Evolutionary conservation across 2,329 filamentous ascomycete species (phyloP).

Genomic region (Paecilomyces formosus): DNA sequence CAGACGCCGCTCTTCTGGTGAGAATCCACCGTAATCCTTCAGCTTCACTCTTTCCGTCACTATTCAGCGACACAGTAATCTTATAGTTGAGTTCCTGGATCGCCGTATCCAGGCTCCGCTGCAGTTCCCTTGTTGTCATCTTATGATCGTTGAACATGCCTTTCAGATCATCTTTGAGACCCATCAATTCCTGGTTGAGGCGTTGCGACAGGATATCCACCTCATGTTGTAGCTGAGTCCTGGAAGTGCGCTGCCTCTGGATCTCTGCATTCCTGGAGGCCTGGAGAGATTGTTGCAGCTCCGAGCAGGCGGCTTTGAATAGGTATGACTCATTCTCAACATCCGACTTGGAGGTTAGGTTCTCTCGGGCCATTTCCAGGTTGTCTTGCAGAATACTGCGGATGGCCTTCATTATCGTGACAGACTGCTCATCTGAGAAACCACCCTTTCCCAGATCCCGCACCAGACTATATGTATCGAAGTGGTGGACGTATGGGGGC

Average conservation of each 20-base stretch:
- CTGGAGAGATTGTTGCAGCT: slow-evolving; percentile 78
- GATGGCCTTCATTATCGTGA: slow-evolving; percentile 88
- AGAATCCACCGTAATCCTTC: slow-evolving; percentile 85
- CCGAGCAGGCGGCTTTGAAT: slow-evolving; percentile 87
- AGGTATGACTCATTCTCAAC: slow-evolving; percentile 94
- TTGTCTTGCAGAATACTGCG: slow-evolving; percentile 69
- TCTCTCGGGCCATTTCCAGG: slow-evolving; percentile 69
- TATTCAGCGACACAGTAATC: slow-evolving; percentile 83
- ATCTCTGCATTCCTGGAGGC: slow-evolving; percentile 69
- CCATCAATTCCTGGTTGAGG: slow-evolving; percentile 72
- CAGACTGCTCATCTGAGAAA: slow-evolving; percentile 66
- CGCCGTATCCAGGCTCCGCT: slow-evolving; percentile 74
- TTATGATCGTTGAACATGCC: slow-evolving; percentile 95
- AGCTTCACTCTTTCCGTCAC: slow-evolving; percentile 84
- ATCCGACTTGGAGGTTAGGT: slow-evolving; percentile 80
- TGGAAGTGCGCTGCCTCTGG: slow-evolving; percentile 74
- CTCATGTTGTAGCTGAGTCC: slow-evolving; percentile 84
- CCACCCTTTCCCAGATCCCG: slow-evolving; percentile 65
- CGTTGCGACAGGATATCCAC: slow-evolving; percentile 86
- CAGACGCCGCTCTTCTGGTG: slow-evolving; percentile 56
- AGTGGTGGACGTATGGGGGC: slow-evolving; percentile 85
- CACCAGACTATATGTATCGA: slow-evolving; percentile 88
- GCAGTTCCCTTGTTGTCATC: slow-evolving; percentile 83
- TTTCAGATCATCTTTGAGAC: slow-evolving; percentile 82
- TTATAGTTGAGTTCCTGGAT: slow-evolving; percentile 96